phyloP scores from a whole-genome alignment of 495 filamentous ascomycete genomes.

The Penicillium salamii region DNA sequence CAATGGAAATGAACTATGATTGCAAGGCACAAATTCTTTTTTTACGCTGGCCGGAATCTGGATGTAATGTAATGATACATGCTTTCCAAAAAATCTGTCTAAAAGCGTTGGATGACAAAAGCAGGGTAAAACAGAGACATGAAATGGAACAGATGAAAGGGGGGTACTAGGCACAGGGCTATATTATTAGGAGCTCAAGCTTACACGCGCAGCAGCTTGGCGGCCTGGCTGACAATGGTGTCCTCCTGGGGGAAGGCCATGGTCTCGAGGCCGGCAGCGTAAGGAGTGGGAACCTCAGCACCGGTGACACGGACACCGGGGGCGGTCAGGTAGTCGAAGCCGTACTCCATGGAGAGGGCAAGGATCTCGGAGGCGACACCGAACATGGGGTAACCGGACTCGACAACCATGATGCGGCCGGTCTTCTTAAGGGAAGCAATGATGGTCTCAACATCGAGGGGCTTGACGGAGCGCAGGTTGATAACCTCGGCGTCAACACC shows the following conservation, averaged over 20 bases:
- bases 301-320: conserved; percentile 91
- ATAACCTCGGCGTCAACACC: conserved; percentile 95
- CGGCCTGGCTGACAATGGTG: conserved; percentile 77
- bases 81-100: conserved; percentile 31
- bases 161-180: conserved; percentile 35
- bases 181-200: conserved; percentile 27
- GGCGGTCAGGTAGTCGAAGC: conserved; percentile 93
- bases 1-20: too few species aligned
- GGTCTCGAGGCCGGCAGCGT: conserved; percentile 82
- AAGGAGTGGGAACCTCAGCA: conserved; percentile 94
- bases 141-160: conserved; percentile 27
- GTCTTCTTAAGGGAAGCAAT: conserved; percentile 98
- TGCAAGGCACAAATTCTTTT: too few species aligned
- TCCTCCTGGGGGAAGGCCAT: conserved; percentile 88
- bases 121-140: conserved; percentile 27
- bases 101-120: conserved; percentile 19
- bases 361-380: conserved; percentile 91
- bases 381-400: conserved; percentile 93
- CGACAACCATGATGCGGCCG: conserved; percentile 82
- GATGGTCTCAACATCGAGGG: conserved; percentile 91
- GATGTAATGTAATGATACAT: conserved; percentile 43
- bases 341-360: conserved; percentile 94
- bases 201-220: conserved; percentile 79
- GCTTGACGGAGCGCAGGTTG: conserved; percentile 96
- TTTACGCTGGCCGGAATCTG: conserved; percentile 18